Evolutionary conservation across 1,139 yeast species (phyloP), one percentile per base, ranked within the genome.

Genomic region (Candida gigantensis): DNA sequence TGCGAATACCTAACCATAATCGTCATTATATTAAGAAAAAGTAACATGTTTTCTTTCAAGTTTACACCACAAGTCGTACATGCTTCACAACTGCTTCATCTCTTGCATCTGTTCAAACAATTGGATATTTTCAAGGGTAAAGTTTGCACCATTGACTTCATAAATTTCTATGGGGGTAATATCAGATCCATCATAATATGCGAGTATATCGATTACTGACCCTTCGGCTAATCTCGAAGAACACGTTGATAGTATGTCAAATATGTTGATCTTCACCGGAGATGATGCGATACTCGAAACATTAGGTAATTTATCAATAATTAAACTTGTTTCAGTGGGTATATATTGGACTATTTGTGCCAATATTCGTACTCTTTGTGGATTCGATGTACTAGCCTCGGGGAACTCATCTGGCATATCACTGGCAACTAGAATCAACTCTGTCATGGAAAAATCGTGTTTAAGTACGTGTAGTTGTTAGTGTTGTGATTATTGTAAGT

Each of bases 381-480:
- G 50, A 5, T 35, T 34, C 2, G 57, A 41, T 4, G 42, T 44
- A 1, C 62, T 45, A 1, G 66, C 66, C 15, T 44, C 40, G 2
- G 66, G 60, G 24, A 51, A 53, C 34, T 45, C 44, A 5, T 40
- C 29, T 13, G 39, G 30, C 13, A 68, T 40, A 2, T 43, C 30
- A 1, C 46, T 45, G 1, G 68, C 68, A 23, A 62, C 65, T 15
- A 65, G 33, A 11, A 61, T 51, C 19, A 65, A 42, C 23, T 42
- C 47, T 6, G 69, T 61, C 69, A 63, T 63, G 12, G 13, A 14
- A 20, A n/a, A n/a, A n/a, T n/a, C n/a, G n/a, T n/a, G n/a, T n/a
- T n/a, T n/a, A n/a, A n/a, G n/a, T n/a, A n/a, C n/a, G n/a, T n/a
- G n/a, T n/a, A n/a, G n/a, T n/a, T n/a, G n/a, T n/a, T n/a, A n/a